These are phyloP conservation scores for Platanthera zijinensis DNA, from an alignment of 106 monocot species.

Conservation along the genomic window DNA sequence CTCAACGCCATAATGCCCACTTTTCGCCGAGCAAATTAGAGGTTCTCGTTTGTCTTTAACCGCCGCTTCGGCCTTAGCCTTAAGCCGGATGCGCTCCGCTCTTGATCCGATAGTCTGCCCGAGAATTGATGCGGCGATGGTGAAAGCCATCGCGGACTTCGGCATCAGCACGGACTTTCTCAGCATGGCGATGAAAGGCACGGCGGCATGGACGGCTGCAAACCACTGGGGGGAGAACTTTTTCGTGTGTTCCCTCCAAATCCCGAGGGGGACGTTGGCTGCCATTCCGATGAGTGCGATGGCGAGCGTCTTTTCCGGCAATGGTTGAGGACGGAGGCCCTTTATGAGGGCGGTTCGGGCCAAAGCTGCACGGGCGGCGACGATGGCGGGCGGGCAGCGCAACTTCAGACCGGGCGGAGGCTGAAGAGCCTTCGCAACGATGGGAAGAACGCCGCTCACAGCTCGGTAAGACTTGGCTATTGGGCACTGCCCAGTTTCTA, in stretches of 20 bases:
- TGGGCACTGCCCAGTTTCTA: conserved; percentile 76
- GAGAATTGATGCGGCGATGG: conserved; percentile 70
- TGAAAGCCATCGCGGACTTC: conserved; percentile 80
- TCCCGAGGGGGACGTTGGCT: conserved; percentile 71
- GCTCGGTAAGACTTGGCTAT: conserved; percentile 80
- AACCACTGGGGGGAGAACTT: conserved; percentile 89
- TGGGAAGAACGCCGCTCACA: conserved; percentile 60
- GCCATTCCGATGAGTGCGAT: conserved; percentile 77
- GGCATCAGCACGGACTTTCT: conserved; percentile 86
- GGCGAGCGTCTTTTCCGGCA: conserved; percentile 63
- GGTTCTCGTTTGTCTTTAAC: neutral
- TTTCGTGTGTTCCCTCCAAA: conserved; percentile 81
- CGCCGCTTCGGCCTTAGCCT: conserved; percentile 9
- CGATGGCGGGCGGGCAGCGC: conserved; percentile 60
- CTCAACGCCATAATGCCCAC: conserved; percentile 9
- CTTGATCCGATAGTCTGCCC: conserved; percentile 80
- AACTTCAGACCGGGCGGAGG: conserved; percentile 70
- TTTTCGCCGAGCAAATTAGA: neutral
- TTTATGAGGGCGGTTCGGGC: conserved; percentile 67
- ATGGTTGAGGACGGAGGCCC: conserved; percentile 68
- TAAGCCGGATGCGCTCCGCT: conserved; percentile 58
- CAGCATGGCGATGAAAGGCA: conserved; percentile 85
- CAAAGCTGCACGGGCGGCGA: conserved; percentile 70
- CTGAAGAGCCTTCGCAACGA: conserved; percentile 64
- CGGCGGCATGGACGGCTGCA: conserved; percentile 73